phyloP scores from a whole-genome alignment of 768 basidiomycete genomes.

The Saitozyma podzolica region DNA sequence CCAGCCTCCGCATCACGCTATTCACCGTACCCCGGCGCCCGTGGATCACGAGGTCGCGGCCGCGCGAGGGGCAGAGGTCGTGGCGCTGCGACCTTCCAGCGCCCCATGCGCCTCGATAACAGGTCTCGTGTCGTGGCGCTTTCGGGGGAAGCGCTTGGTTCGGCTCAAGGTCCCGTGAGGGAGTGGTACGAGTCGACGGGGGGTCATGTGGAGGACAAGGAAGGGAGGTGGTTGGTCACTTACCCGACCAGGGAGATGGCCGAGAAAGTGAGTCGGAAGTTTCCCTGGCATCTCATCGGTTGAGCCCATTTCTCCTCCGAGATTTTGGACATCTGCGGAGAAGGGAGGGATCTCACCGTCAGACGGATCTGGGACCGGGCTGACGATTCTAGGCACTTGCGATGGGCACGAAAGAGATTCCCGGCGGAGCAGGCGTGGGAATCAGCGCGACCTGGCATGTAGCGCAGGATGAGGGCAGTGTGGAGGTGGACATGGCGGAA shows the following conservation, averaged over 20 bases:
- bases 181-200: slow-evolving; percentile 77
- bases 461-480: not conserved
- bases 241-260: slow-evolving; percentile 45
- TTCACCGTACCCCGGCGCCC: slow-evolving; percentile 54
- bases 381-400: slow-evolving; percentile 28
- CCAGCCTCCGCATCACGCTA: slow-evolving; percentile 52
- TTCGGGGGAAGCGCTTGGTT: slow-evolving; percentile 63
- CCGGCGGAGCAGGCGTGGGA: slow-evolving; percentile 6
- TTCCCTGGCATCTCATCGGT: not conserved
- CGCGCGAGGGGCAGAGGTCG: slow-evolving; percentile 58
- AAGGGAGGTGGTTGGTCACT: slow-evolving; percentile 26
- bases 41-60: slow-evolving; percentile 61
- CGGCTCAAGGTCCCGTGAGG: slow-evolving; percentile 59
- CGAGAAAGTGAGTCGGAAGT: slow-evolving; percentile 32
- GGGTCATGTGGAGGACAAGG: slow-evolving; percentile 23
- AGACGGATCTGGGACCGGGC: not conserved
- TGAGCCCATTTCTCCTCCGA: not conserved
- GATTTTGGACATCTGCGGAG: not conserved
- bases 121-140: slow-evolving; percentile 77
- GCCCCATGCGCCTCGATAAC: slow-evolving; percentile 85
- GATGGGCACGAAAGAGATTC: slow-evolving; percentile 36
- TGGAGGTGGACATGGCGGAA: slow-evolving; percentile 37
- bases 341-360: no score
- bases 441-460: slow-evolving; percentile 32
- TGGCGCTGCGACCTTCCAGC: slow-evolving; percentile 46